Evolutionary conservation across 1,284 basidiomycete species (phyloP).

Genomic region (Laetiporus sulphureus): DNA sequence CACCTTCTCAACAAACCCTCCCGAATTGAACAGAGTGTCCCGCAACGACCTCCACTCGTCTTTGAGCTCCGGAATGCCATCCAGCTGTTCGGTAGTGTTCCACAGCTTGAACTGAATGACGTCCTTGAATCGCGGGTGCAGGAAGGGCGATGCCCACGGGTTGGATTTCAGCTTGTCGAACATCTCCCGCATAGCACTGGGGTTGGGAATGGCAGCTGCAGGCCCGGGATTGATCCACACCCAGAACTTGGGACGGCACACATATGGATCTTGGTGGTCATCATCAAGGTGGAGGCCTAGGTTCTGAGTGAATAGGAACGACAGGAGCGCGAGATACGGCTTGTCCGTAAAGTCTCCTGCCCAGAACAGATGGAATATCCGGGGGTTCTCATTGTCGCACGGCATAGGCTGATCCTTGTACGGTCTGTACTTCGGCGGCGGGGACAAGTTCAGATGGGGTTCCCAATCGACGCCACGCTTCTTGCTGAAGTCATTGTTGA

Average conservation of each 20-base stretch:
- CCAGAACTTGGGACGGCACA: constrained; percentile 69
- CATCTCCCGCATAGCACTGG: constrained; percentile 51
- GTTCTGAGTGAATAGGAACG: constrained; percentile 74
- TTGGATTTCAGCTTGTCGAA: constrained; percentile 48
- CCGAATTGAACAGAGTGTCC: constrained; percentile 52
- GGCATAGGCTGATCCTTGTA: constrained; percentile 32
- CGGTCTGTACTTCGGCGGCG: constrained; percentile 31
- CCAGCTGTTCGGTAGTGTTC: constrained; percentile 70
- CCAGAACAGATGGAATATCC: constrained; percentile 80
- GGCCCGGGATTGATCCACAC: constrained; percentile 70
- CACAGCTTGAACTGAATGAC: constrained; percentile 66
- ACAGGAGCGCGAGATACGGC: constrained; percentile 68
- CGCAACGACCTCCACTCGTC: constrained; percentile 50
- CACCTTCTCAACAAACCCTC: constrained; percentile 48
- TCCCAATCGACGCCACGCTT: constrained; percentile 43
- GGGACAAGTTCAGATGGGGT: constrained; percentile 27
- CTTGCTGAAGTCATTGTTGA: constrained; percentile 34
- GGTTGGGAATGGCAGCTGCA: constrained; percentile 47
- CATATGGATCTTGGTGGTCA: constrained; percentile 25
- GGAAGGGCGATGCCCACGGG: constrained; percentile 64
- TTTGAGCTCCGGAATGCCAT: constrained; percentile 52
- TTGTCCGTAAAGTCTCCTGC: constrained; percentile 76
- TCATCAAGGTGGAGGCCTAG: constrained; percentile 50
- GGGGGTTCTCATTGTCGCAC: constrained; percentile 62
- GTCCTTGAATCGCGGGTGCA: constrained; percentile 59